phyloP scores from a whole-genome alignment of 441 rosid genomes.

The Heliophila coronopifolia region DNA sequence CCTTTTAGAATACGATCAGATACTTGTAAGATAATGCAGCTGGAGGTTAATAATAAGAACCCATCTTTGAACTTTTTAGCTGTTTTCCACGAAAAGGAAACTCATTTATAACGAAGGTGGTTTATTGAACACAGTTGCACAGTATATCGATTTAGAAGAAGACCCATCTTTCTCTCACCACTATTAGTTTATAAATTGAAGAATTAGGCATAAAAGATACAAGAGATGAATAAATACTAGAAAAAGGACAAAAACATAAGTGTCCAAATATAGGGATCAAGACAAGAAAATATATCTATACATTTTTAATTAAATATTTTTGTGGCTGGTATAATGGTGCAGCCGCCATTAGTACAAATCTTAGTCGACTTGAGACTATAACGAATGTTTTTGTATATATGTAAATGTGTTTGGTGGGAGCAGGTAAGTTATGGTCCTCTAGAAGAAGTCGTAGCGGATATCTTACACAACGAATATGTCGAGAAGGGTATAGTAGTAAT shows the following conservation, averaged over 20 bases:
- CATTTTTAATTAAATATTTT: no score
- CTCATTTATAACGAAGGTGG: background rate
- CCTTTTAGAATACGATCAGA: conserved; percentile 29
- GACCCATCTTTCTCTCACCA: conserved; percentile 22
- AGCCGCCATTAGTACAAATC: no score
- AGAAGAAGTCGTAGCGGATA: conserved; percentile 14
- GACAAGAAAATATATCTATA: no score
- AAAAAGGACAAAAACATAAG: background rate
- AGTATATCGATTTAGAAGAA: conserved; percentile 23
- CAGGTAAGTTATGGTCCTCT: conserved; percentile 24
- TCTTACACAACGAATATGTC: conserved; percentile 23
- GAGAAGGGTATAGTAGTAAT: conserved; percentile 8
- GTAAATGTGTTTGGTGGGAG: conserved; percentile 13
- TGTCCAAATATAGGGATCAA: no score
- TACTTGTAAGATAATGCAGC: conserved; percentile 16
- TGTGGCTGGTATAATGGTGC: no score
- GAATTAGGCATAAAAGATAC: conserved; percentile 20
- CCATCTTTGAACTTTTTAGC: conserved; percentile 16
- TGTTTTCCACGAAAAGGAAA: conserved; percentile 21
- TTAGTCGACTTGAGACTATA: no score
- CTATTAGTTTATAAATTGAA: background rate
- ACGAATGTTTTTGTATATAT: background rate
- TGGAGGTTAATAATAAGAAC: conserved; percentile 12
- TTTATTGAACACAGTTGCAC: conserved; percentile 22
- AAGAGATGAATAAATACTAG: conserved; percentile 12